Evolutionary conservation across 2,329 filamentous ascomycete genomes (phyloP).

Genomic region (Aspergillus caelatus): DNA sequence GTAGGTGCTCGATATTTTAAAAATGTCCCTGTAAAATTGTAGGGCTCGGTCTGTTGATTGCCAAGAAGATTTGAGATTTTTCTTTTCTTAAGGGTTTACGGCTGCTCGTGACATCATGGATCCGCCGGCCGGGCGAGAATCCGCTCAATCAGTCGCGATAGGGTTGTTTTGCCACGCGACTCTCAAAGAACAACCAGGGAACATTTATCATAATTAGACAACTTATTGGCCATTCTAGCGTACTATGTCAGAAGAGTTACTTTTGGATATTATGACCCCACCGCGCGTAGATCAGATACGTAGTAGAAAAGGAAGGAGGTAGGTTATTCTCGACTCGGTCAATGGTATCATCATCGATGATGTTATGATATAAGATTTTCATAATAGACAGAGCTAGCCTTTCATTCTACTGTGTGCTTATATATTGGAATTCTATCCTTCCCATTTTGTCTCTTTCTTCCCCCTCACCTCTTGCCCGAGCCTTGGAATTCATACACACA

Average conservation of each 20-base stretch:
- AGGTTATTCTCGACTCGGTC: no score
- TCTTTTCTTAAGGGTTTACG: neutral
- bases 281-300: neutral
- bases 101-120: neutral
- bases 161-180: neutral
- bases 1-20: neutral
- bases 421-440: fast-evolving
- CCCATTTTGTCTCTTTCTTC: neutral
- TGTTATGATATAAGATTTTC: neutral
- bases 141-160: neutral
- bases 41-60: neutral
- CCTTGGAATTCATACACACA: neutral
- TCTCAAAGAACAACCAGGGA: neutral
- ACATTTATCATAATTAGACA: neutral
- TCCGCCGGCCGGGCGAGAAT: neutral
- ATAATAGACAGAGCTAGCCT: neutral
- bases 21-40: fast-evolving
- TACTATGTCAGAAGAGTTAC: neutral
- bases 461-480: no score
- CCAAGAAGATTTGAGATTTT: neutral
- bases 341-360: no score
- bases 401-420: neutral
- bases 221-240: fast-evolving
- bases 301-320: neutral
- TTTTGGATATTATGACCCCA: neutral